Evolutionary conservation across 2,329 filamentous ascomycete genomes (phyloP), one percentile per base, ranked within the genome.

Genomic region (Thelonectria blattea): DNA sequence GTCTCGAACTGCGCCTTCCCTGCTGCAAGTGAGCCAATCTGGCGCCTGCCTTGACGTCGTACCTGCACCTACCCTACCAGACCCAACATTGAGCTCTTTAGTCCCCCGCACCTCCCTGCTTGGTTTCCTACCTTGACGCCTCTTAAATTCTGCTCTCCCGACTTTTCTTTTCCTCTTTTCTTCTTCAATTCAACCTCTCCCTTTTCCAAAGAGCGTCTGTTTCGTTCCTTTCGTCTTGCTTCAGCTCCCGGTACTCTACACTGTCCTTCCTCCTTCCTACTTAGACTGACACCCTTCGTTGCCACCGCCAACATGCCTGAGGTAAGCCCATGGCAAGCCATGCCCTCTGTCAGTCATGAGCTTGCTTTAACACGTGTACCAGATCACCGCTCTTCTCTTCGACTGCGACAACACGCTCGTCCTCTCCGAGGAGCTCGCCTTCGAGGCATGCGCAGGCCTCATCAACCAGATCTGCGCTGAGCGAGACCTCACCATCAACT

Each of bases 401-500:
- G 90, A 92, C 77, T 88, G 85, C 78, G 86, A 97, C 86, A 97
- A 97, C 85, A 97, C 93, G 65, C 91, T 97, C 75, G 92, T 95
- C 75, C 87, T 95, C 71, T 96, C 92, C 56, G 93, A 97, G 82
- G 88, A 91, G 72, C 85, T 96, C 70, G 93, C 93, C 74, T 96
- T 97, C 76, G 91, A 94, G 80, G 93, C 91, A 68, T 96, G 92
- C 78, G 91, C 93, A 72, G 90, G 91, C 62, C 88, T 97, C 66
- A 90, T 92, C 82, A 97, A 97, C 80, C 83, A 92, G 77, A 91
- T 96, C 75, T 87, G 94, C 75, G 82, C 84, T 69, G 84, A 85
- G 72, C 84, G 89, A 72, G 80, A 83, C 70, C 81, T 92, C 61
- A 67, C 76, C 30, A 82, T 86, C 69, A 86, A 85, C 74, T 97